phyloP scores from a whole-genome alignment of 768 basidiomycete genomes.

The Pleurotus citrinopileatus region DNA sequence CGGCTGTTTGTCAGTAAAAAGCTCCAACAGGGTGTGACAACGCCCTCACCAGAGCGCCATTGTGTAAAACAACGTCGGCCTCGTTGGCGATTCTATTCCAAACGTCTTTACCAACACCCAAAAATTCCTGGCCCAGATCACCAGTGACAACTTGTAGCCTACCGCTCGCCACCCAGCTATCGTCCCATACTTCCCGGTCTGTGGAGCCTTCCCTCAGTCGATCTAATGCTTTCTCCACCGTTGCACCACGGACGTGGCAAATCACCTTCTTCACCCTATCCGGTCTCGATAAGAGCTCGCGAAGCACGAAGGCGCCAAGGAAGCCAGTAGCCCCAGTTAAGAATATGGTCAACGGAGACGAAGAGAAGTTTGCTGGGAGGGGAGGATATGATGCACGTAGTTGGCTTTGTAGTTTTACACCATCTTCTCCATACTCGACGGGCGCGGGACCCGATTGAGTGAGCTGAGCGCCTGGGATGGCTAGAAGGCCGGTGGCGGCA shows the following conservation, averaged over 20 bases:
- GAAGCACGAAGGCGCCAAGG: conserved; percentile 89
- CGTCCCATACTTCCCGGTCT: conserved; percentile 88
- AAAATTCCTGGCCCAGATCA: conserved; percentile 72
- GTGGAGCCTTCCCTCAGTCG: conserved; percentile 70
- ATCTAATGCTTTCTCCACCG: conserved; percentile 54
- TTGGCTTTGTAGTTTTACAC: conserved; percentile 53
- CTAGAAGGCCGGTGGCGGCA: conserved; percentile 15
- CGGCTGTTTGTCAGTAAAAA: not conserved
- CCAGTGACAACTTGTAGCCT: conserved; percentile 80
- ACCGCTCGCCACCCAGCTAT: conserved; percentile 68
- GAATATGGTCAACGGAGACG: conserved; percentile 72
- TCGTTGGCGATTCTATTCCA: conserved; percentile 73
- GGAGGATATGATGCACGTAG: conserved; percentile 62
- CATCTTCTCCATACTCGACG: conserved; percentile 81
- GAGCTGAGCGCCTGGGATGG: conserved; percentile 5
- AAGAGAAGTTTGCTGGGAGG: conserved; percentile 53
- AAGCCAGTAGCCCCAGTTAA: conserved; percentile 97
- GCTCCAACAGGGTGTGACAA: not conserved
- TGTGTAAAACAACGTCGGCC: conserved; percentile 86
- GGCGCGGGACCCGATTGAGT: conserved; percentile 23
- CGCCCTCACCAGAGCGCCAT: conserved; percentile 88
- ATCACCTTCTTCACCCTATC: conserved; percentile 80
- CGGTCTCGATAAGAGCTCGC: conserved; percentile 65
- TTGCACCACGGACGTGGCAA: conserved; percentile 83
- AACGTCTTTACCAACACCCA: conserved; percentile 61